Conservation (phyloP, 768 basidiomycete genomes). For the Punctularia strigosozonata region DNA sequence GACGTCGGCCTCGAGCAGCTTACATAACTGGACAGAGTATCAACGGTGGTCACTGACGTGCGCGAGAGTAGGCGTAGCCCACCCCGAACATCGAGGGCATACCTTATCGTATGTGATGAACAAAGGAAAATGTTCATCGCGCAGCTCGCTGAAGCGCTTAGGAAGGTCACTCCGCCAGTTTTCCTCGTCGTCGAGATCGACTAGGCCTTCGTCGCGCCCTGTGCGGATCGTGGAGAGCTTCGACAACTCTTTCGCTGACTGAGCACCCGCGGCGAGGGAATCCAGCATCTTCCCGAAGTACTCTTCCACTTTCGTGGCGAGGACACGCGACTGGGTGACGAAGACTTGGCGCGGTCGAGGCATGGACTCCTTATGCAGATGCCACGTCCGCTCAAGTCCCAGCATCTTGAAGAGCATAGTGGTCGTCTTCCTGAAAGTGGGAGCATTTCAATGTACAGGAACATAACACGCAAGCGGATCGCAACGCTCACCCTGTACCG, state of each 20-base stretch:
- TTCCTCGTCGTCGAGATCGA: slow-evolving; percentile 31
- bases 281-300: slow-evolving; percentile 43
- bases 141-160: slow-evolving; percentile 37
- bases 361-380: slow-evolving; percentile 21
- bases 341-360: slow-evolving; percentile 53
- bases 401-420: slow-evolving; percentile 73
- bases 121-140: slow-evolving; percentile 54
- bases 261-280: slow-evolving; percentile 26
- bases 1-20: slow-evolving; percentile 37
- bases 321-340: slow-evolving; percentile 54
- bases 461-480: background rate
- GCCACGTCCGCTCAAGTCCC: slow-evolving; percentile 46
- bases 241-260: slow-evolving; percentile 27
- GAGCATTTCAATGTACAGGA: background rate
- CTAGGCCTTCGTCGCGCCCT: slow-evolving; percentile 15
- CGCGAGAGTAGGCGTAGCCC: background rate
- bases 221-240: slow-evolving; percentile 10
- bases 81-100: slow-evolving; percentile 7
- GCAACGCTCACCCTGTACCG: slow-evolving; percentile 53
- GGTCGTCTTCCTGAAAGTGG: slow-evolving; percentile 48
- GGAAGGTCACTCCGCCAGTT: slow-evolving; percentile 35
- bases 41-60: background rate
- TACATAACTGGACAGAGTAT: slow-evolving; percentile 31
- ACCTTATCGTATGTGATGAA: slow-evolving; percentile 60
- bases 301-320: slow-evolving; percentile 61